Evolutionary conservation across 345 rosid species (phyloP), one percentile per base, ranked within the genome.

Genomic region (Mangifera indica): DNA sequence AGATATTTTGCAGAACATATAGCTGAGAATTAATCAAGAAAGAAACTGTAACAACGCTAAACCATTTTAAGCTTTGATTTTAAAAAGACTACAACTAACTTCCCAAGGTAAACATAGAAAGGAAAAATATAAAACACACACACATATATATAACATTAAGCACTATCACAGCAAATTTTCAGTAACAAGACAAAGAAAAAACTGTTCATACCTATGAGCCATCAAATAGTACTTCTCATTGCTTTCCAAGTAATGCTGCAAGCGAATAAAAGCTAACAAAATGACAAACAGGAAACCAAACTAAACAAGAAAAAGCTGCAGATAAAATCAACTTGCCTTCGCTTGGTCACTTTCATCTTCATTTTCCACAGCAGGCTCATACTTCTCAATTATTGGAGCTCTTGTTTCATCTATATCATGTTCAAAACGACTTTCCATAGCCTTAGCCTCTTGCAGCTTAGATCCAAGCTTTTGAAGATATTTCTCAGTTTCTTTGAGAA

Each of bases 201-300:
- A 66, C 26, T 49, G 48, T 65, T 14, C 24, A 60, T 72, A 92
- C 98, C 98, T 93, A 78, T 93, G 98, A 62, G 98, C 98, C 98
- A 93, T 93, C 88, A 88, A 12, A 73, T 93, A 93, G 86, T 93
- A 93, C 80, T 93, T 93, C 75, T 93, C 98, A 75, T 91, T 93
- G 89, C 98, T 93, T 80, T 93, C 98, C 87, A 89, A 48, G 70
- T 90, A 93, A 79, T 93, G 97, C 98, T 93, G 91, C 86, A 77
- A 79, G 25, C 68, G 70, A 46, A 78, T 69, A 32, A 34, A 74
- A 34, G 21, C 62, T 34, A 44, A 64, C n/a, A 52, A 21, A 73
- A 56, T 37, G 57, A 70, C 22, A 22, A 51, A 61, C 2, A 7
- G 51, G 68, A 44, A 53, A 20, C 18, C 18, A 57, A 70, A 61